Evolutionary conservation across 768 basidiomycete genomes (phyloP), one percentile per base, ranked within the genome.

Genomic region (Suillus tomentosus): DNA sequence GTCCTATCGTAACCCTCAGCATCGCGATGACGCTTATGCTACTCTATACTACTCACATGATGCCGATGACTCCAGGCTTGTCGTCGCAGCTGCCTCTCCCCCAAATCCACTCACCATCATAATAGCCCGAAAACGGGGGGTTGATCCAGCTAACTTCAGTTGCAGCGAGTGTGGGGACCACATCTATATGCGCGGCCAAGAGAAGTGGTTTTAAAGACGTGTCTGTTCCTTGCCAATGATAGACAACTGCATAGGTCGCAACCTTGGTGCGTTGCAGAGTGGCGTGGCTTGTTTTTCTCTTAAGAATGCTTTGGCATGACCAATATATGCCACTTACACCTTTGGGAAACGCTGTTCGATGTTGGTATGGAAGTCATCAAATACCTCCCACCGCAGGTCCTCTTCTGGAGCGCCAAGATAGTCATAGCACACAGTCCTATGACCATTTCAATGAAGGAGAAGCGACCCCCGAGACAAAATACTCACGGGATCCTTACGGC

Each of bases 181-280:
- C 83, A 48, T 86, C 85, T 63, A 66, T 65, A 67, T 86, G 85
- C 15, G 81, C 84, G 15, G 80, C 72, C 31, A 85, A 74, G 13
- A 89, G 75, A 2, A 88, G 65, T 0, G 87, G 89, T 70, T 88
- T 87, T 55, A 84, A 72, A 13, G 73, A 69, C 11, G 76, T 61
- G 56, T 85, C 78, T 22, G 79, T 78, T 15, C 87, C 88, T 55
- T 81, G 74, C 86, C 86, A 89, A 24, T 81, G 80, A 69, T 84
- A 87, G 2, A 89, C 74, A n/a, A 89, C 77, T 0, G 84, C 87
- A 56, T 84, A 87, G 0, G 83, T 87, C 67, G 87, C 87, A 63
- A 89, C 80, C 64, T 81, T 82, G 11, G 83, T 84, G 54, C 87
- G 79, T 48, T 78, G 66, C 6, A 89, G 78, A 34, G 75, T 77